Base-by-base conservation (phyloP, 768 basidiomycete genomes). In the Rhodosporidiobolus odoratus region DNA sequence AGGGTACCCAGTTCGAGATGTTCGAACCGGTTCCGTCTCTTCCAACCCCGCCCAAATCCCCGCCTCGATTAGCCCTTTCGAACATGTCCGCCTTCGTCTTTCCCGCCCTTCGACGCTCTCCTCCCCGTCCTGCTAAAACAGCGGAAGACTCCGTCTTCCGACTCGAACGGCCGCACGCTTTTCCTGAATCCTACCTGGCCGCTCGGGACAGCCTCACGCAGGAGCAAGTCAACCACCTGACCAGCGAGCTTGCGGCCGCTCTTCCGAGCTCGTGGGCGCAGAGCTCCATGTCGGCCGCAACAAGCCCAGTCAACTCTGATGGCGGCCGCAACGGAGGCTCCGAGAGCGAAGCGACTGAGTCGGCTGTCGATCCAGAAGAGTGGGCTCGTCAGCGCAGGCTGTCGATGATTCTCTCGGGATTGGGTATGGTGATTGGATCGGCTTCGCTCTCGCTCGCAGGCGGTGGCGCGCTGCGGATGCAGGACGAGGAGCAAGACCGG, bases 1-100 rank as follows among this genome's bases (percentile, higher is more conserved):
- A 66, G 4, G 65, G 65, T 10, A 53, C 48, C 47, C 58, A 66
- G 40, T 66, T 66, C 34, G 65, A 66, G 48, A 66, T 66, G 30
- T 25, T 66, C 47, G 50, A 58, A 32, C 32, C 64, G 23, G 27
- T 64, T n/a, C 27, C 53, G 10, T 2, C 40, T 32, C 43, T 41
- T 21, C 48, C 48, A 7, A 12, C 48, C 27, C 48, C 48, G 48
- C 48, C 48, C 21, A 10, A n/a, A 9, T 50, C 48, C 9, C 48
- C 48, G 9, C 48, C 48, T n/a, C n/a, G n/a, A n/a, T n/a, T n/a
- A n/a, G n/a, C n/a, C n/a, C n/a, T n/a, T n/a, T n/a, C n/a, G n/a
- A n/a, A n/a, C n/a, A n/a, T n/a, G n/a, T n/a, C n/a, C 12, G 12
- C 48, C 12, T 34, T 27, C 47, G 17, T 19, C 19, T 34, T 9